A percentile compares a stretch with the other conserved stretches of the same genome.
These are phyloP conservation scores for Suillus placidus DNA, from an alignment of 768 basidiomycete genomes.

Conservation along the genomic window DNA sequence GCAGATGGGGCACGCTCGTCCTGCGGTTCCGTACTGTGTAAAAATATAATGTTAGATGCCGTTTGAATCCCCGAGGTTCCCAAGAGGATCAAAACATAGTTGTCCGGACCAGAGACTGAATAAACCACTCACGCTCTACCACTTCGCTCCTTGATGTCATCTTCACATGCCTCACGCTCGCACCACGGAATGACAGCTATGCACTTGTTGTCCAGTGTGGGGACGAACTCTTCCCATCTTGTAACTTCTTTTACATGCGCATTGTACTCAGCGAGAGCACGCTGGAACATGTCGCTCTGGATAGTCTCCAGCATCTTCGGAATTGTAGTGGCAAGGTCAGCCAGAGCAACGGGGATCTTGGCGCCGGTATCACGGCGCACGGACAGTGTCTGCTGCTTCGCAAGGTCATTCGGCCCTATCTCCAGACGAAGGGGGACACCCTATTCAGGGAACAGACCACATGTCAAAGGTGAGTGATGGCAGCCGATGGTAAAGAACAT, in stretches of 20 bases:
- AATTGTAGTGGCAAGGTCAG: conserved; percentile 52
- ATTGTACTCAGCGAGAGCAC: conserved; percentile 75
- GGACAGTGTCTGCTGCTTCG: conserved; percentile 75
- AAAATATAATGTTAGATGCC: conserved; percentile 15
- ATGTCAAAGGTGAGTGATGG: background rate
- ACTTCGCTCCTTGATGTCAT: conserved; percentile 96
- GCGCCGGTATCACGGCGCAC: conserved; percentile 82
- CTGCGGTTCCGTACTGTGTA: conserved; percentile 72
- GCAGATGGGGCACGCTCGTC: conserved; percentile 97
- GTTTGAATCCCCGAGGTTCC: background rate
- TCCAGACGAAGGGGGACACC: conserved; percentile 98
- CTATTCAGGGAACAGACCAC: conserved; percentile 40
- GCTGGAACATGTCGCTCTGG: conserved; percentile 84
- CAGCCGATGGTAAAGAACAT: conserved; percentile 16
- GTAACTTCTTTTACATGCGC: conserved; percentile 71
- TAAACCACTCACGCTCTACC: conserved; percentile 64
- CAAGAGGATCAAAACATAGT: background rate
- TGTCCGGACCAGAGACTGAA: background rate
- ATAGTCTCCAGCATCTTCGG: conserved; percentile 78
- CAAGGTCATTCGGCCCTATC: conserved; percentile 91
- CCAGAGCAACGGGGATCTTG: conserved; percentile 57
- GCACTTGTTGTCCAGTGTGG: conserved; percentile 85
- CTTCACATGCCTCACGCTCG: conserved; percentile 89
- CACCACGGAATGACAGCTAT: conserved; percentile 95
- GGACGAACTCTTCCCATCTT: conserved; percentile 92